Percentiles rank a stretch among this genome's conserved stretches.
These are phyloP conservation scores for Pluteus cervinus DNA, from an alignment of 768 basidiomycete genomes.

Conservation along the genomic window DNA sequence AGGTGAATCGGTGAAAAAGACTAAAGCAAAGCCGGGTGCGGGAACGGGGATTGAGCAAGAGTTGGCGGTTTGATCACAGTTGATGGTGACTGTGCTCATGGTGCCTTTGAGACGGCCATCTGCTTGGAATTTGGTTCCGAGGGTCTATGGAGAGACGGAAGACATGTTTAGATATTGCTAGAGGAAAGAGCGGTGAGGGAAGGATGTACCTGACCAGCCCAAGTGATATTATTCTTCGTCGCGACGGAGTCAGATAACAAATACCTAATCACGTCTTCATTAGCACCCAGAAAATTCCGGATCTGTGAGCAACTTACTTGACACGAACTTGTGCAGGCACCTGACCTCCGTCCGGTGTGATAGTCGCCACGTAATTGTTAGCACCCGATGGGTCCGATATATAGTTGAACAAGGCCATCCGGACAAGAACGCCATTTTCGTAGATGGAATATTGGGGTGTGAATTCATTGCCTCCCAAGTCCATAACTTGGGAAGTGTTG, in stretches of 20 bases:
- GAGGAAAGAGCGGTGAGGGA: neutral
- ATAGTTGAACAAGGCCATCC: constrained; percentile 71
- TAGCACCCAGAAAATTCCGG: neutral
- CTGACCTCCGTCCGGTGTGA: constrained; percentile 41
- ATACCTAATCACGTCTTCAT: constrained; percentile 36
- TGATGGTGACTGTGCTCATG: constrained; percentile 43
- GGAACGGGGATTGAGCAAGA: constrained; percentile 57
- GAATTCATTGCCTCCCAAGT: constrained; percentile 48
- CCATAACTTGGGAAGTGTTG: constrained; percentile 60
- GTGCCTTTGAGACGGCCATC: constrained; percentile 59
- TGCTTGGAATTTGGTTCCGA: constrained; percentile 50
- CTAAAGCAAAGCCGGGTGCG: constrained; percentile 70
- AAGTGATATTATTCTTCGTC: constrained; percentile 52
- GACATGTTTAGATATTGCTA: neutral
- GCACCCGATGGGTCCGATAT: constrained; percentile 54
- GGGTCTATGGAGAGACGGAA: constrained; percentile 33
- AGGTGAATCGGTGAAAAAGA: constrained; percentile 51
- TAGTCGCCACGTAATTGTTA: constrained; percentile 43
- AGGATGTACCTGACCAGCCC: constrained; percentile 50
- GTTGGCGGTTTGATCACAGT: constrained; percentile 45
- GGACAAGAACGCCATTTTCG: constrained; percentile 55
- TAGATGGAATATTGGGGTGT: constrained; percentile 74
- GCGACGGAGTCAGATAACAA: constrained; percentile 40
- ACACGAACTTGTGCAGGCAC: constrained; percentile 46
- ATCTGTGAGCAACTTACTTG: constrained; percentile 33